Evolutionary conservation across 2,329 filamentous ascomycete genomes (phyloP).

Genomic region (Sporothrix protearum): DNA sequence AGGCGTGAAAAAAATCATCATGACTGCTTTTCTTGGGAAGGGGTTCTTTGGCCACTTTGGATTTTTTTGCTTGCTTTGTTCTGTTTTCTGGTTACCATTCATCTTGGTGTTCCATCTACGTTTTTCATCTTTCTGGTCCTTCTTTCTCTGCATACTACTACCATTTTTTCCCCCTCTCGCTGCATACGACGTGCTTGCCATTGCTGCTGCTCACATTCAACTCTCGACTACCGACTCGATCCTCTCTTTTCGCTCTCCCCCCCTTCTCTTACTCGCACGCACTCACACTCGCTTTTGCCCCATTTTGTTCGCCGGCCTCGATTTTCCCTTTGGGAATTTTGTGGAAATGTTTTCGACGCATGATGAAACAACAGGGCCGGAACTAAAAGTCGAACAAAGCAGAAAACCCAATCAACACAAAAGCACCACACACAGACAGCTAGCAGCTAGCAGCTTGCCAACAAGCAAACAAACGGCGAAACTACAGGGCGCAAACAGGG

Average conservation of each 20-base stretch:
- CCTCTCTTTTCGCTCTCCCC: too few relatives aligned
- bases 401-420: background rate
- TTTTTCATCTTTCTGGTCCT: background rate
- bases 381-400: background rate
- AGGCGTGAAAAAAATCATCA: conserved; percentile 21
- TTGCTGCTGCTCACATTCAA: background rate
- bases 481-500: background rate
- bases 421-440: background rate
- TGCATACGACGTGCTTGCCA: background rate
- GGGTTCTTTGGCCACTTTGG: conserved; percentile 8
- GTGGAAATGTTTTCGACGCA: background rate
- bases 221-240: background rate
- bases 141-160: conserved; percentile 6
- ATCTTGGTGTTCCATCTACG: conserved; percentile 1
- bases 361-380: conserved; percentile 14
- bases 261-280: background rate
- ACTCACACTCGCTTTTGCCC: background rate
- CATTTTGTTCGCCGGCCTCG: background rate
- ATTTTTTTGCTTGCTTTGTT: background rate
- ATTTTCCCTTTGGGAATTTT: background rate
- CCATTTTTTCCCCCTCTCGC: conserved; percentile 11
- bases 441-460: background rate
- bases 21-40: conserved; percentile 2
- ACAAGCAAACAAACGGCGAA: background rate
- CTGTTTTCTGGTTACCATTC: background rate